Base-by-base conservation (phyloP, 352 stramenopile genomes). In the Phytophthora ohioensis region DNA sequence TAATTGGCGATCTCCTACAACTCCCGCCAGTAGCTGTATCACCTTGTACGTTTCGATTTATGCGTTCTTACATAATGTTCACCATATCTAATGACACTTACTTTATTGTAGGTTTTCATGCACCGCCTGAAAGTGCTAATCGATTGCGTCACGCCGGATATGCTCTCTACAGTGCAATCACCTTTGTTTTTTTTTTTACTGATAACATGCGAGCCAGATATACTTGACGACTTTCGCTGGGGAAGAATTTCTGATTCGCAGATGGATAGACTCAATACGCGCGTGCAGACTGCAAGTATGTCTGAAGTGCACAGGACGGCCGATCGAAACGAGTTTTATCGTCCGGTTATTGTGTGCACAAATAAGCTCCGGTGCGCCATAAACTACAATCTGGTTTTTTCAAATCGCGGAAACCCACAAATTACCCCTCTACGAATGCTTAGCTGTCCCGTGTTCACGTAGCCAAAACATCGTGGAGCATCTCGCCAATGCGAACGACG, bases 1-100 rank as follows among this genome's bases (percentile, higher is more conserved):
- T 74, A 0, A 55, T 27, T 30, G 63, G 64, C 4, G 67, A 80
- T 45, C 67, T 57, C 27, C 15, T 75, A 0, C 69, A 78, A 9
- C 31, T 78, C 7, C 69, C 64, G 3, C 62, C 69, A 1, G 51
- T 75, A 0, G 36, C 3, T 12, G 69, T 60, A 2, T 32, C 34
- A n/a, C 56, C 56, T 45, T 77, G 69, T 77, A 65, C 10, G 69
- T 58, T 53, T 41, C 10, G 10, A 41, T 12, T 41, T 41, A 0
- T 11, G 36, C 10, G 7, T 41, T 49, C 43, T 49, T 31, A 21
- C 21, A 21, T 21, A 21, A 21, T 21, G 1, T 21, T 21, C 21
- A 21, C 21, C 43, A 49, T 10, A 49, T 32, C 4, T 11, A 12
- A 41, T 12, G 10, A 7, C 36, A 11, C 36, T 41, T 54, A 32